Evolutionary conservation across 1,139 yeast genomes (phyloP), one percentile per base, ranked within the genome.

Genomic region (Candida tetrigidarum): DNA sequence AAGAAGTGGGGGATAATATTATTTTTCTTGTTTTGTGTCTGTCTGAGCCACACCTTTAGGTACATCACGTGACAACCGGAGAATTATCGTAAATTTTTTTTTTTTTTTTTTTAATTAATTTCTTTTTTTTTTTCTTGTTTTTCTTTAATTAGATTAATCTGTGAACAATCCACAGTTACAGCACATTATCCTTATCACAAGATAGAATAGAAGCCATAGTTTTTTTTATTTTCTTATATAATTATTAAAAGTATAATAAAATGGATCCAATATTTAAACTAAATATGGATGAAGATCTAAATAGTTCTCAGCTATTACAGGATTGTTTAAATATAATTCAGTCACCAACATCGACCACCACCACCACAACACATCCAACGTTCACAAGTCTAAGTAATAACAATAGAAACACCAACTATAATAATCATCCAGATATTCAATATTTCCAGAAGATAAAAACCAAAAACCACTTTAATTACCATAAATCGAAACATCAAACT

Each of bases 401-500:
- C 14, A 32, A 18, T 19, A 18, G 36, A 32, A 32, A 19, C 16
- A 29, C 29, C 12, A 26, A 25, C 25, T 60, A 52, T 38, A 40
- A 46, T 22, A 55, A 54, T 10, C 74, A 73, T 50, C 76, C 78
- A 2, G 76, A 70, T 50, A 64, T 72, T 41, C 71, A 67, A 51
- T 71, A 64, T 56, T 73, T 73, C 50, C 66, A 65, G 39, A 54
- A 57, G 19, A 63, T 73, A 15, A 72, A 73, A 49, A 47, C 57
- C 5, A 66, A 66, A 42, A 65, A 72, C 52, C 77, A 72, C 49
- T 73, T 56, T 49, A 56, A 58, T 16, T 71, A 70, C 50, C 78
- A 72, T 49, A 63, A 60, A 41, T 57, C 61, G 15, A 67, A 66
- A 44, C 43, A 48, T 27, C 42, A 50, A 47, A 37, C 54, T 50